Evolutionary conservation across 371 early-diverging fungal genomes (phyloP), one percentile per base, ranked within the genome.

Genomic region (Circinella minor): DNA sequence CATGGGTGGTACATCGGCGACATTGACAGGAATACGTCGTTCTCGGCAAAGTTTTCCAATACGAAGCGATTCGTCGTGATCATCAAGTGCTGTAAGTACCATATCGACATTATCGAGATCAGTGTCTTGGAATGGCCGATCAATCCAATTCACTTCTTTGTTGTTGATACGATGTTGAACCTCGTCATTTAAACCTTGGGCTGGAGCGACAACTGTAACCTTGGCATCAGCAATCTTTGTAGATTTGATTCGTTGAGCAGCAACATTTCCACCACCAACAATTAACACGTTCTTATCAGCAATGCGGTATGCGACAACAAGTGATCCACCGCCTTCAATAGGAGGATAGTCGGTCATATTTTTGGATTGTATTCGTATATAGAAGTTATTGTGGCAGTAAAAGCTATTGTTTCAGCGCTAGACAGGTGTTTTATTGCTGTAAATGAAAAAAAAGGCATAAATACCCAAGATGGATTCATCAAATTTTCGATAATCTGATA

Each of bases 1-100:
- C 75, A 93, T 81, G 17, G 91, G 89, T 15, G 95, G 93, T 20
- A 95, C 92, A 71, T 97, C 97, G 0, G 96, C 96, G 18, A 94
- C 95, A 71, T 97, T 97, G 57, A 96, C 95, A 9, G 96, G 96
- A 55, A 95, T 94, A 38, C 90, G 83, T 46, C 77, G 84, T 36
- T 74, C 75, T 39, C 91, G 83, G 72, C 93, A 90, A 20, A 89
- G 74, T 14, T 82, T 70, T 39, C 92, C 94, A 59, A 96, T 94
- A 17, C 88, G 85, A 3, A 83, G 55, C 4, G 93, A 91, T 74
- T 90, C 91, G 3, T 86, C 86, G 55, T 86, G 90, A 72, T 93
- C 93, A 71, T 94, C 92, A 20, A 94, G 83, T 9, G 95, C 94
- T 1, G 93, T 89, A 67, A 95, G 80, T 18, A 95, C 95, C 92